A percentile compares a stretch with the other conserved stretches of the same genome.
Conservation (phyloP, 208 protist genomes). For the Wallacemonas sp. region DNA sequence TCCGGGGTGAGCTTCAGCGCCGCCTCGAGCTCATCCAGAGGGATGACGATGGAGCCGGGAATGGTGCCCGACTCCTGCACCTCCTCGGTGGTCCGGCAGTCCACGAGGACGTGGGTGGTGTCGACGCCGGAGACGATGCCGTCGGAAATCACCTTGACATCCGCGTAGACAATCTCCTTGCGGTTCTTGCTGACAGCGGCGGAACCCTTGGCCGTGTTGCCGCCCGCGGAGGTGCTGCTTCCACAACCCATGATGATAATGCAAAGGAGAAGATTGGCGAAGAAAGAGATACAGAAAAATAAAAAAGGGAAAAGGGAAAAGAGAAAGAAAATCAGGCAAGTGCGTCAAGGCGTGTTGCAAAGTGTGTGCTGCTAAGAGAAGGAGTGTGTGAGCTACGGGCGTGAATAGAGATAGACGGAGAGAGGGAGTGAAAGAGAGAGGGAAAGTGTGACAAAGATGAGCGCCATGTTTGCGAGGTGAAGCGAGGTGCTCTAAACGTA, state of each 20-base stretch:
- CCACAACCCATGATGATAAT: constrained; percentile 11
- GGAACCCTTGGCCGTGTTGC: not conserved
- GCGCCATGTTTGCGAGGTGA: no score
- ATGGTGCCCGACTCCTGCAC: constrained; percentile 12
- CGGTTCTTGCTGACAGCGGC: not conserved
- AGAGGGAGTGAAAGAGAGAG: no score
- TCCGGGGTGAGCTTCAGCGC: constrained; percentile 2
- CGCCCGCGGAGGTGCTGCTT: not conserved
- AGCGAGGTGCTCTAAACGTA: no score
- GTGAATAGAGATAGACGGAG: no score
- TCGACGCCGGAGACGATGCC: constrained; percentile 9
- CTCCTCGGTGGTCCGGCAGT: constrained; percentile 19
- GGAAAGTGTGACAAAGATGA: no score
- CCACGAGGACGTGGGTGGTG: constrained; percentile 5
- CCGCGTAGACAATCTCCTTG: not conserved
- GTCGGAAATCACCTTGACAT: constrained; percentile 9
- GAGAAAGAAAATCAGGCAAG: constrained; percentile 2
- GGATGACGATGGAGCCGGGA: constrained; percentile 21
- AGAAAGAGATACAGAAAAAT: not conserved
- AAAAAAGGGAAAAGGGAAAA: constrained; percentile 6
- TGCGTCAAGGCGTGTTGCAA: no score
- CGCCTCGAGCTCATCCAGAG: constrained; percentile 4
- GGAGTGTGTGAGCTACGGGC: no score
- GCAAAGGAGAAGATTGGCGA: not conserved
- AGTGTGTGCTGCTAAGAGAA: no score